These are phyloP conservation scores for Helianthus tuberosus DNA, from an alignment of 129 eudicot genomes.

Conservation along the genomic window DNA sequence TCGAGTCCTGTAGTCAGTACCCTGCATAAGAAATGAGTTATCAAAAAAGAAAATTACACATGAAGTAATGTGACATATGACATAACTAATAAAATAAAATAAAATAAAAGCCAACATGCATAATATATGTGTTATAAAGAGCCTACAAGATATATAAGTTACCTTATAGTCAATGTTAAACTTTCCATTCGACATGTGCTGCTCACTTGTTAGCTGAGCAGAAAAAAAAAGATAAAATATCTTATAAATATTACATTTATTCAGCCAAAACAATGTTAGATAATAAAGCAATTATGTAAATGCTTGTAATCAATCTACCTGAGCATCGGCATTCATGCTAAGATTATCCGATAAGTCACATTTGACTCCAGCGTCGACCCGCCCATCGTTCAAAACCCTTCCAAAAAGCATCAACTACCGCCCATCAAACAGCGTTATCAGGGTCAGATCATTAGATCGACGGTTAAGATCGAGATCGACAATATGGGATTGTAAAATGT, in stretches of 20 bases:
- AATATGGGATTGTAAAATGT: not conserved
- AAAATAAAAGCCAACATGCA: not conserved
- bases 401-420: slow-evolving; percentile 82
- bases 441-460: not conserved
- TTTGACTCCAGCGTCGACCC: slow-evolving; percentile 74
- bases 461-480: not conserved
- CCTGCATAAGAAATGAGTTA: slow-evolving; percentile 43
- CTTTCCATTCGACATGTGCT: slow-evolving; percentile 86
- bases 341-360: slow-evolving; percentile 84
- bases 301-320: slow-evolving; percentile 35
- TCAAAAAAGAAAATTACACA: slow-evolving; percentile 43
- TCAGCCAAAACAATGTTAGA: not conserved
- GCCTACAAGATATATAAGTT: not conserved
- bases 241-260: not conserved
- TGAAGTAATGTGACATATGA: not conserved
- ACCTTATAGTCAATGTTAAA: slow-evolving; percentile 82
- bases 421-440: slow-evolving; percentile 24
- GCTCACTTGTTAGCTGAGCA: slow-evolving; percentile 73
- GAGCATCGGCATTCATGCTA: slow-evolving; percentile 74
- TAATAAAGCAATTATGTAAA: not conserved
- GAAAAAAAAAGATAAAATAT: not conserved
- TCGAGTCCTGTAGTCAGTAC: slow-evolving; percentile 85
- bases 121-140: not conserved
- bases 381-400: slow-evolving; percentile 77
- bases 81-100: not conserved